Evolutionary conservation across 2,329 filamentous ascomycete genomes (phyloP).

Genomic region (Geosmithia morbida): DNA sequence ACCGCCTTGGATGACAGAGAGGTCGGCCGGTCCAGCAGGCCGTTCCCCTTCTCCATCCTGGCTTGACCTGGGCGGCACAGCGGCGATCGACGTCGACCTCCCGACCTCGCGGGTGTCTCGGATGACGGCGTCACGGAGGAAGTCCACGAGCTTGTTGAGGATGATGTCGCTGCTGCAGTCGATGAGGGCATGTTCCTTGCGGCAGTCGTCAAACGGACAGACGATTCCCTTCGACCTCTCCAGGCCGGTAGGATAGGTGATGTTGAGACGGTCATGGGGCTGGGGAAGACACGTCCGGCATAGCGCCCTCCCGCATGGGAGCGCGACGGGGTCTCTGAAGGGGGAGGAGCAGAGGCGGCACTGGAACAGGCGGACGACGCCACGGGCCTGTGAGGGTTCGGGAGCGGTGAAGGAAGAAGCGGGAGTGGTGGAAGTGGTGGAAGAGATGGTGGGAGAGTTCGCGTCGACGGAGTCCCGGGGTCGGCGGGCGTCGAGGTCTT

Average conservation of each 20-base stretch:
- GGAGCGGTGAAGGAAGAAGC: no score
- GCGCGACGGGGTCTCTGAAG: conserved; percentile 52
- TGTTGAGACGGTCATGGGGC: conserved; percentile 47
- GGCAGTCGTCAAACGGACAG: conserved; percentile 59
- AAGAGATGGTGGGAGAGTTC: not conserved
- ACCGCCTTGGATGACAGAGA: conserved; percentile 24
- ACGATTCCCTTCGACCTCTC: conserved; percentile 53
- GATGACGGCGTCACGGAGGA: conserved; percentile 39
- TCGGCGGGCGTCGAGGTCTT: not conserved
- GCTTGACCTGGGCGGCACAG: not conserved
- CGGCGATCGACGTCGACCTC: conserved; percentile 15
- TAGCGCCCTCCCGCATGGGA: conserved; percentile 70
- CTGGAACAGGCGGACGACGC: conserved; percentile 55
- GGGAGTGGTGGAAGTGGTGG: not conserved
- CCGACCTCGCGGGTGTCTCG: conserved; percentile 15
- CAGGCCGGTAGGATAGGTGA: conserved; percentile 62
- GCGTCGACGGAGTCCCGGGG: not conserved
- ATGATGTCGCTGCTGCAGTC: conserved; percentile 71
- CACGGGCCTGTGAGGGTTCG: conserved; percentile 8
- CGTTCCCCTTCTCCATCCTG: not conserved
- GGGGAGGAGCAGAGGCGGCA: conserved; percentile 61
- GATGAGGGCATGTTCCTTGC: conserved; percentile 55
- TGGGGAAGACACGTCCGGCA: conserved; percentile 64
- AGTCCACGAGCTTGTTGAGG: conserved; percentile 54
- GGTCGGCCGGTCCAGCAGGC: not conserved